A percentile compares a stretch with the other conserved stretches of the same genome.
Conservation (phyloP, 2,329 filamentous ascomycete species). For the Trichophyton benhamiae region DNA sequence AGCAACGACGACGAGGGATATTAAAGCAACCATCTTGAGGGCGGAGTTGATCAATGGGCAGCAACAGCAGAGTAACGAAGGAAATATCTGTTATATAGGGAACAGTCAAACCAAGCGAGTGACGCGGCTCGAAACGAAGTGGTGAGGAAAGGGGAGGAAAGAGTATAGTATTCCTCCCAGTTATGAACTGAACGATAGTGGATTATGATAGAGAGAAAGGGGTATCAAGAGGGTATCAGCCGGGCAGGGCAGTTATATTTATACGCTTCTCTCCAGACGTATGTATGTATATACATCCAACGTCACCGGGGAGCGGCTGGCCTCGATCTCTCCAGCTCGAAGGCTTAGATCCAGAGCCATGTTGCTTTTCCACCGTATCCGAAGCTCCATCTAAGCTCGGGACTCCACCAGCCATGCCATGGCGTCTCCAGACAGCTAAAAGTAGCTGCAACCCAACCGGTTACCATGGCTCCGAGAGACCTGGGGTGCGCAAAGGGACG, state of each 20-base stretch:
- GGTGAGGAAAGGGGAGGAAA: not conserved
- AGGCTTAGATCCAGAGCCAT: conserved; percentile 1
- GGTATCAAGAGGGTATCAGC: not conserved
- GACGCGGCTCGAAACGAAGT: not conserved
- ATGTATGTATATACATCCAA: not conserved
- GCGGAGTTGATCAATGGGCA: not conserved
- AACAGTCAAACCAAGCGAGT: not conserved
- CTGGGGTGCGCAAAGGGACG: not conserved
- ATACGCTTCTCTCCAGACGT: not conserved
- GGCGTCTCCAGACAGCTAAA: not conserved
- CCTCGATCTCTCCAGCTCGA: not conserved
- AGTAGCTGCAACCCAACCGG: not conserved
- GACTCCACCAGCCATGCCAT: not conserved
- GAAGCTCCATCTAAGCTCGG: not conserved
- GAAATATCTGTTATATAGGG: not conserved
- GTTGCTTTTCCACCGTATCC: not conserved
- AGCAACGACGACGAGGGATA: not conserved
- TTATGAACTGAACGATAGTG: conserved; percentile 1
- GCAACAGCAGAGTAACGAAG: not conserved
- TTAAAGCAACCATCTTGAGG: conserved; percentile 1
- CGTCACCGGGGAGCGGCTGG: not conserved
- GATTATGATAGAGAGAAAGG: not conserved
- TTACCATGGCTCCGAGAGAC: not conserved
- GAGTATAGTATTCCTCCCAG: not conserved
- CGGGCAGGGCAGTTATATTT: not conserved